These are phyloP conservation scores for Bidens hawaiensis DNA, from an alignment of 140 eudicot species.

Conservation along the genomic window DNA sequence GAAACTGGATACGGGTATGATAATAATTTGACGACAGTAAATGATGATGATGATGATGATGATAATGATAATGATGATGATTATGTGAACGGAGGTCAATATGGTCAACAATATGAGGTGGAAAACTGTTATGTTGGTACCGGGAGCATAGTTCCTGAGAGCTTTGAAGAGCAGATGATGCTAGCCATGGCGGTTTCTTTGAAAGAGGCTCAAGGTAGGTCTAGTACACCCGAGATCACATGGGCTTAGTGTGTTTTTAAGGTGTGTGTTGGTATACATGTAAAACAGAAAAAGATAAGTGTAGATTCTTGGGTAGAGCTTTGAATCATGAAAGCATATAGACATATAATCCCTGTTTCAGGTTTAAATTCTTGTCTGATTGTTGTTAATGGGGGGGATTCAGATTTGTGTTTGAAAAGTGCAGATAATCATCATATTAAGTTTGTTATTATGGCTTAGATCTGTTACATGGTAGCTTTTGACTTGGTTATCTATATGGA, in stretches of 20 bases:
- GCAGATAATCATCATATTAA: neutral
- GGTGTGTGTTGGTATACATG: constrained; percentile 31
- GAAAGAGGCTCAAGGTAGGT: constrained; percentile 82
- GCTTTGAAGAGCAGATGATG: constrained; percentile 97
- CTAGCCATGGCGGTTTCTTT: constrained; percentile 94
- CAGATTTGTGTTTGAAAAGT: constrained; percentile 1
- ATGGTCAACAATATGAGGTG: constrained; percentile 32
- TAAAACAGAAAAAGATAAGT: constrained; percentile 21
- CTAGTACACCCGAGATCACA: constrained; percentile 62
- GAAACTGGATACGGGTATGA: constrained; percentile 41
- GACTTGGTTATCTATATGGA: no score
- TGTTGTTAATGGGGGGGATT: constrained; percentile 14
- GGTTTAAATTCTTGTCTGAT: neutral
- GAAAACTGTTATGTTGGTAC: constrained; percentile 30
- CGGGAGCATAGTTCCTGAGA: constrained; percentile 61
- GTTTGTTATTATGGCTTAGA: no score
- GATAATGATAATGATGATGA: no score
- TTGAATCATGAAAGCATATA: constrained; percentile 21
- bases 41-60: no score
- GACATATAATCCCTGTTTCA: neutral
- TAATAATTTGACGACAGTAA: constrained; percentile 30
- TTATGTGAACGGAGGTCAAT: neutral
- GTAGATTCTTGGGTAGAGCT: constrained; percentile 26
- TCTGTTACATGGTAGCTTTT: no score
- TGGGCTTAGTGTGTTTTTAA: constrained; percentile 55